These are phyloP conservation scores for Osmanthus fragrans DNA, from an alignment of 257 asterid species.

Conservation along the genomic window DNA sequence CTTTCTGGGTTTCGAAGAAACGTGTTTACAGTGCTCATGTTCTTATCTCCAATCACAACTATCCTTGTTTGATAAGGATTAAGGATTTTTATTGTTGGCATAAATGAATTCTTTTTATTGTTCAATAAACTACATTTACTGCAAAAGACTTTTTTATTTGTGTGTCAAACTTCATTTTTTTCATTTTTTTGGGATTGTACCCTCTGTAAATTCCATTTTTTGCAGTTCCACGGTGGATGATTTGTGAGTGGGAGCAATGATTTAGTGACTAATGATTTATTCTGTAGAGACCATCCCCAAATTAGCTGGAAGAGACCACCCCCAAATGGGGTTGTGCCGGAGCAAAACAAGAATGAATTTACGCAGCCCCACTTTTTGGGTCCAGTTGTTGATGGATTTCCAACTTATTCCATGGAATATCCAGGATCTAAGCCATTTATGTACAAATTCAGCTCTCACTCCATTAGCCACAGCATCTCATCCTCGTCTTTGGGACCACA, in stretches of 20 bases:
- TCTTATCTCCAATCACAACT: conserved; percentile 3
- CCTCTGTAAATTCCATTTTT: too few relatives aligned
- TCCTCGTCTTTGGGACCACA: conserved; percentile 71
- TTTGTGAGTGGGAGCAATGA: too few relatives aligned
- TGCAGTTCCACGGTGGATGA: too few relatives aligned
- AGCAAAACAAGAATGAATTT: conserved; percentile 42
- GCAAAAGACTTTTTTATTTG: too few relatives aligned
- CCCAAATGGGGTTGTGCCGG: conserved; percentile 69
- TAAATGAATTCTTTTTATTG: too few relatives aligned
- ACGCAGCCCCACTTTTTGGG: conserved; percentile 47
- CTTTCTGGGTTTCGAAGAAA: not conserved
- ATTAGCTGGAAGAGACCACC: too few relatives aligned
- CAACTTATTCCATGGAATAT: conserved; percentile 58
- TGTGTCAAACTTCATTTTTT: too few relatives aligned
- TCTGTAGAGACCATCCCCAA: too few relatives aligned
- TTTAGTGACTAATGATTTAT: too few relatives aligned
- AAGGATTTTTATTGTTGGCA: not conserved
- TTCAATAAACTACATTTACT: too few relatives aligned
- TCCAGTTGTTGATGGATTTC: conserved; percentile 72
- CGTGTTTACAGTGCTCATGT: not conserved
- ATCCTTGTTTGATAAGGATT: not conserved
- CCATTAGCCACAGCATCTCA: conserved; percentile 76
- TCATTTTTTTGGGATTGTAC: too few relatives aligned
- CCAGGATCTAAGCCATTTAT: conserved; percentile 57
- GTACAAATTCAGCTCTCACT: conserved; percentile 78